Conservation (phyloP, 345 rosid genomes). For the Viola odorata region DNA sequence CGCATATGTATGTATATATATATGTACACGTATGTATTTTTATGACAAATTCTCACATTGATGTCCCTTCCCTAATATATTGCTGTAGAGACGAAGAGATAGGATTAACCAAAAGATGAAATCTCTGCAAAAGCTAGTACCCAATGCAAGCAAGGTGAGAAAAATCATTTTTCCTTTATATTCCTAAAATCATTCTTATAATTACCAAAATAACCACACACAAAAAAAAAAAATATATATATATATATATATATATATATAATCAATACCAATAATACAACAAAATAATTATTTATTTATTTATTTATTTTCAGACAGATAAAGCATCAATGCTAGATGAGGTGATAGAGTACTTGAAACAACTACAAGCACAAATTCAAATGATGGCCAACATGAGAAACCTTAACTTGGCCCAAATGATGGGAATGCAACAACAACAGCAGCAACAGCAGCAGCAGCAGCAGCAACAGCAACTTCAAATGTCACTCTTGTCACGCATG, state of each 20-base stretch:
- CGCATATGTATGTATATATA: no score
- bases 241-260: no score
- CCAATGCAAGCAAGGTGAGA: conserved; percentile 57
- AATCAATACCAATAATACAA: no score
- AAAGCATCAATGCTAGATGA: conserved; percentile 61
- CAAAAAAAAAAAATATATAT: no score
- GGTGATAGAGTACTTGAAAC: conserved; percentile 53
- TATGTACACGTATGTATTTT: no score
- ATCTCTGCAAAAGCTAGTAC: conserved; percentile 68
- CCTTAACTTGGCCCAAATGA: no score
- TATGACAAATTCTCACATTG: no score
- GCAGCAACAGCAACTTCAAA: conserved; percentile 42
- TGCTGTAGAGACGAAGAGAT: conserved; percentile 51
- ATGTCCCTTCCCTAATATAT: not conserved
- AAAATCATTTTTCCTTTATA: no score
- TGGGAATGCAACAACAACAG: conserved; percentile 32
- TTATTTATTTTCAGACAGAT: conserved; percentile 53
- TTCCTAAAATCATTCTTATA: no score
- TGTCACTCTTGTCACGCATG: conserved; percentile 49
- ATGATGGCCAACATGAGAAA: no score
- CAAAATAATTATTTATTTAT: no score
- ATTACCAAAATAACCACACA: no score
- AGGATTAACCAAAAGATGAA: conserved; percentile 70
- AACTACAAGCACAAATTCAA: conserved; percentile 53
- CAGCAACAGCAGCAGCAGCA: conserved; percentile 49